Percentiles rank a stretch among this genome's conserved stretches.
These are phyloP conservation scores for Penicillium ucsense DNA, from an alignment of 495 filamentous ascomycete genomes.

Conservation along the genomic window DNA sequence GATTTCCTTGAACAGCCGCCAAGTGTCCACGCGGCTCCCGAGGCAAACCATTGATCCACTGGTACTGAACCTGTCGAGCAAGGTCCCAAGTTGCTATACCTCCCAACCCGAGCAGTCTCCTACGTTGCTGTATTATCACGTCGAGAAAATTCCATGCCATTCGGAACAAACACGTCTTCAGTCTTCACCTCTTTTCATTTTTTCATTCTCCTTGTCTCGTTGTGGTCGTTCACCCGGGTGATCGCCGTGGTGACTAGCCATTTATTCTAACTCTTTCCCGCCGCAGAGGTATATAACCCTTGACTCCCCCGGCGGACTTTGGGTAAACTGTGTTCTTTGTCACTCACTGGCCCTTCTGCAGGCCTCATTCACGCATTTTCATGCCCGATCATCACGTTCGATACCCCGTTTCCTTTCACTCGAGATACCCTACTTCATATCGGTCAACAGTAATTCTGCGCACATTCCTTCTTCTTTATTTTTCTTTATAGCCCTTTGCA, in stretches of 20 bases:
- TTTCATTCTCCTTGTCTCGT: neutral
- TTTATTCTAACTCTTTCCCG: conserved; percentile 1
- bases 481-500: conserved; percentile 8
- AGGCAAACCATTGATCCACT: too few relatives aligned
- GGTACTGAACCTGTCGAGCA: too few relatives aligned
- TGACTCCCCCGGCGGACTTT: conserved; percentile 2
- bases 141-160: neutral
- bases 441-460: conserved; percentile 12
- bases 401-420: conserved; percentile 11
- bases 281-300: conserved; percentile 11
- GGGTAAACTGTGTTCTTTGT: neutral
- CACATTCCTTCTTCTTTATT: conserved; percentile 1
- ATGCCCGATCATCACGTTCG: conserved; percentile 12
- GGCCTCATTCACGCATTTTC: conserved; percentile 6
- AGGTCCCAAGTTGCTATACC: too few relatives aligned
- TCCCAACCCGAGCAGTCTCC: too few relatives aligned
- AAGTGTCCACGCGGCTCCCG: neutral
- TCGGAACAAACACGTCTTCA: too few relatives aligned
- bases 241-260: conserved; percentile 6
- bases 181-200: too few relatives aligned
- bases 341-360: neutral
- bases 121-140: neutral
- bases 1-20: neutral
- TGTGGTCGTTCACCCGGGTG: conserved; percentile 9
- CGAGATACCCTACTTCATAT: conserved; percentile 14